Evolutionary conservation across 805 yeast genomes (phyloP).

Genomic region (Candida palmyrensis): DNA sequence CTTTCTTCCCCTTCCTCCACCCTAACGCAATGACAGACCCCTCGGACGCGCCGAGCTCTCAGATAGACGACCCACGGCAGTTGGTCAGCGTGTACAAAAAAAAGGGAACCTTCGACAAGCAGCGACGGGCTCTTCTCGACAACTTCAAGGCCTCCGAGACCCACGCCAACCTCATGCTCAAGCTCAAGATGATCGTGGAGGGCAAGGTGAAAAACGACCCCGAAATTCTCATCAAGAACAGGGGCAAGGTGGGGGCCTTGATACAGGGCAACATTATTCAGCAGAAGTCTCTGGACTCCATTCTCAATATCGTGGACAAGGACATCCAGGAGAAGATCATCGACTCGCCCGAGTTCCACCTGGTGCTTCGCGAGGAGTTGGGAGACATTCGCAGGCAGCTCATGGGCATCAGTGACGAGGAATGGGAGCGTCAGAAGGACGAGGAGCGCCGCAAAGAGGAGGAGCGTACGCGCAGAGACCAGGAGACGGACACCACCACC

Average conservation of each 20-base stretch:
- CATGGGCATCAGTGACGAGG: constrained; percentile 36
- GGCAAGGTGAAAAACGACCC: constrained; percentile 45
- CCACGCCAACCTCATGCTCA: constrained; percentile 33
- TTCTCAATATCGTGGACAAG: constrained; percentile 37
- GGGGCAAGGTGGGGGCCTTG: constrained; percentile 46
- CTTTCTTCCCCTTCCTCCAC: constrained; percentile 1
- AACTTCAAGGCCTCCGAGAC: constrained; percentile 38
- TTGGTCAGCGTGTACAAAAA: constrained; percentile 41
- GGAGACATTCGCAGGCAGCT: constrained; percentile 26
- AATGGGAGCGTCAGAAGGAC: constrained; percentile 22
- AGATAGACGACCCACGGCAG: constrained; percentile 20
- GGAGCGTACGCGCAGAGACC: constrained; percentile 8
- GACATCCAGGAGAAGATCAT: constrained; percentile 41
- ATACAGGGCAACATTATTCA: constrained; percentile 46
- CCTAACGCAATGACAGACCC: too few relatives aligned
- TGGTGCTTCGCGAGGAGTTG: constrained; percentile 24
- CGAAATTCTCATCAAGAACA: constrained; percentile 40
- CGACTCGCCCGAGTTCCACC: constrained; percentile 37
- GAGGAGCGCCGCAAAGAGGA: constrained; percentile 2
- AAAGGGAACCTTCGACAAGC: constrained; percentile 45
- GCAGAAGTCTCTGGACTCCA: constrained; percentile 7
- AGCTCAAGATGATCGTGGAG: constrained; percentile 40
- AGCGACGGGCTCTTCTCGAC: constrained; percentile 37
- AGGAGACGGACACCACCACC: constrained; percentile 24
- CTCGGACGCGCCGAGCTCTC: too few relatives aligned